Evolutionary conservation across 2,329 filamentous ascomycete genomes (phyloP).

Genomic region (Paramyrothecium roridum): DNA sequence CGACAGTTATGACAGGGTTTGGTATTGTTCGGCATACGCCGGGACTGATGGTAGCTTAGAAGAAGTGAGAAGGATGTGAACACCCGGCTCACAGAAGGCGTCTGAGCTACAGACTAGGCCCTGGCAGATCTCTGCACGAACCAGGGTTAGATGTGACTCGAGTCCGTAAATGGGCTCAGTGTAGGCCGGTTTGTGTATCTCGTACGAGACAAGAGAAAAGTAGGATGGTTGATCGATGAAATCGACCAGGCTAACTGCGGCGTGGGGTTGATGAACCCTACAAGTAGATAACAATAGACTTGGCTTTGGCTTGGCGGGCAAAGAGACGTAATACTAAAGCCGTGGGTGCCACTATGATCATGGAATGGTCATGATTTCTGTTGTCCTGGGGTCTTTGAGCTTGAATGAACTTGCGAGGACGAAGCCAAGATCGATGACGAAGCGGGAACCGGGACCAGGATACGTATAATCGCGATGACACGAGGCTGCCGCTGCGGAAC

Average conservation of each 20-base stretch:
- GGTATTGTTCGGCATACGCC: conserved; percentile 31
- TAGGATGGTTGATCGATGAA: too few species aligned
- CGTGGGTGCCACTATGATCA: too few species aligned
- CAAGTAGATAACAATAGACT: too few species aligned
- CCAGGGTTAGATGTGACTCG: background rate
- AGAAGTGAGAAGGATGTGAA: background rate
- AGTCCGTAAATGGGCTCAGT: background rate
- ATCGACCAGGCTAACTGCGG: too few species aligned
- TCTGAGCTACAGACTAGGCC: background rate
- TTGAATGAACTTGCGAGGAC: background rate
- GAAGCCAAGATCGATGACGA: background rate
- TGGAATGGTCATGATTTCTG: too few species aligned
- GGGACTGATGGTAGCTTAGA: conserved; percentile 9
- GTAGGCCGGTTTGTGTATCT: too few species aligned
- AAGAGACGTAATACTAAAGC: too few species aligned
- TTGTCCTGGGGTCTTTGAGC: too few species aligned
- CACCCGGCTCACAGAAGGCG: background rate
- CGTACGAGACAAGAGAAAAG: too few species aligned
- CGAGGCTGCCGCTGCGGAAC: background rate
- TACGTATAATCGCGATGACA: background rate
- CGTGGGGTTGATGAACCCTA: too few species aligned
- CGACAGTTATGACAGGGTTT: conserved; percentile 61
- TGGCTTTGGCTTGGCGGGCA: too few species aligned
- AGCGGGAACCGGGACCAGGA: background rate
- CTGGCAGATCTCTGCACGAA: background rate